Evolutionary conservation across 2,329 filamentous ascomycete species (phyloP).

Genomic region (Claviceps lovelessii): DNA sequence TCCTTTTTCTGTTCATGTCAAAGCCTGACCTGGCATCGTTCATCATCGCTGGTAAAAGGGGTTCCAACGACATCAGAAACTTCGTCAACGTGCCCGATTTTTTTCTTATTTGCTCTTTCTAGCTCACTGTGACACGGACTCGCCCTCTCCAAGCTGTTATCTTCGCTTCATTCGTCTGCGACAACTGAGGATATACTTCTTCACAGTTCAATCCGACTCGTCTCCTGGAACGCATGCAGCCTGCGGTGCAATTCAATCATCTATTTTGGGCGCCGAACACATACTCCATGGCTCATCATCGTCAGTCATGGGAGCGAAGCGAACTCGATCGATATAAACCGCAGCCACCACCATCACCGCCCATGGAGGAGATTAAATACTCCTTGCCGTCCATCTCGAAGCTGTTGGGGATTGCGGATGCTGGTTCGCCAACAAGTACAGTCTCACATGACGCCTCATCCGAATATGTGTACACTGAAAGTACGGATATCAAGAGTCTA

Average conservation of each 20-base stretch:
- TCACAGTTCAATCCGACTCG: not conserved
- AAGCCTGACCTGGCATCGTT: not conserved
- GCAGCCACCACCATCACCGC: conserved; percentile 58
- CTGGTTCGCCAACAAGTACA: conserved; percentile 44
- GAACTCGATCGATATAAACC: conserved; percentile 29
- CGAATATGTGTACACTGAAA: conserved; percentile 20
- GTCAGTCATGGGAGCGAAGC: conserved; percentile 9
- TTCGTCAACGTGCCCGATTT: not conserved
- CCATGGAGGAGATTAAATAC: conserved; percentile 65
- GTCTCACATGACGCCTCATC: conserved; percentile 33
- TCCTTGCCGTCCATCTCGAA: conserved; percentile 90
- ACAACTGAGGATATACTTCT: not conserved
- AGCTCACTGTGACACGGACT: not conserved
- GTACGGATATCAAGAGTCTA: conserved; percentile 8
- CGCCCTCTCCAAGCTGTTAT: not conserved
- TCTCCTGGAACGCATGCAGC: not conserved
- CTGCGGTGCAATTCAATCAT: not conserved
- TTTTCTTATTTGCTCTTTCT: no score
- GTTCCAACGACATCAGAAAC: not conserved
- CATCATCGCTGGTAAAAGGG: not conserved
- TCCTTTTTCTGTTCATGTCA: not conserved
- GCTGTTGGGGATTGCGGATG: conserved; percentile 69
- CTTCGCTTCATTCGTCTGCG: not conserved
- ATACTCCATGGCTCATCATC: conserved; percentile 17
- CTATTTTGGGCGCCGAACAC: conserved; percentile 10